Base-by-base conservation (phyloP, 805 yeast genomes). In the Kuraishia borneana region DNA sequence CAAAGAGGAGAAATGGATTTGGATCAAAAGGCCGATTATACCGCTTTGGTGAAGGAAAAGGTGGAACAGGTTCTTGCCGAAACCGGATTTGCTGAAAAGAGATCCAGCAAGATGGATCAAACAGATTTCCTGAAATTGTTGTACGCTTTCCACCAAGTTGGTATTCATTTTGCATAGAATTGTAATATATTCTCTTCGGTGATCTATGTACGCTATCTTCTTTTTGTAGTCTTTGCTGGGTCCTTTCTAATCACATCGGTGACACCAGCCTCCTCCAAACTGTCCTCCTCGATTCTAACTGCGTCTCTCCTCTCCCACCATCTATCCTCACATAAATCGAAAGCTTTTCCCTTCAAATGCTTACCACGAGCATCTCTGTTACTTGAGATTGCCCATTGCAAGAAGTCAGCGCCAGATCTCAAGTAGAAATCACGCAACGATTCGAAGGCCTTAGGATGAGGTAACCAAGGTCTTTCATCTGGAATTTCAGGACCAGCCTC, bases 251-350 rank as follows among this genome's bases (percentile, higher is more conserved):
- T 63, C 25, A 89, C 77, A 38, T 83, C 94, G 13, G 83, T 94
- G 40, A 85, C 88, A 39, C 95, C 96, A 32, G 94, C 94, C 46
- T 87, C 95, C 56, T 89, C 96, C 46, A 83, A 59, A 50, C 76
- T 74, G 45, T 89, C 97, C 59, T 89, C 98, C 33, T 83, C 82
- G 27, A 75, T 69, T 53, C 94, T 77, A 18, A 89, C 78, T 47
- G 78, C 89, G 46, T 89, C 97, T 60, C 96, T 76, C 62, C 97
- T 81, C 54, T 89, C 97, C 97, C 97, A 89, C 92, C 95, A 89
- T 61, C 98, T 74, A 44, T 81, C 89, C 57, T 88, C 95, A 54
- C 92, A 81, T 40, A 89, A 59, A 41, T 87, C 96, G 51, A 89
- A 89, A 0, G 96, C 80, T 30, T 83, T 81, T 36, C 80, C 78